Evolutionary conservation across 768 basidiomycete genomes (phyloP), one percentile per base, ranked within the genome.

Genomic region (Tremella fuciformis): DNA sequence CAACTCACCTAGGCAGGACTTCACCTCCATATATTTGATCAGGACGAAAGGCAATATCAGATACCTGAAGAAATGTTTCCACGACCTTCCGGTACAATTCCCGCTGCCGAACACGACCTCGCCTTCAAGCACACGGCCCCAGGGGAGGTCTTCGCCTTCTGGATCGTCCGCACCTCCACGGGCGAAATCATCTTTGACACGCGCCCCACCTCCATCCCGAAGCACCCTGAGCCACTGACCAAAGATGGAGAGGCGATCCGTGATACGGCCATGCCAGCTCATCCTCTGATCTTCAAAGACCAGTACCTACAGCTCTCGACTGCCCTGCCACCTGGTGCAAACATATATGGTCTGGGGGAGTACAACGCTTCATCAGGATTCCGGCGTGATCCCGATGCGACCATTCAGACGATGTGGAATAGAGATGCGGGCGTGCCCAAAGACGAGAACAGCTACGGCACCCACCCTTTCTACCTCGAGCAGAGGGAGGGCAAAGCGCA

Each of bases 261-360:
- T 18, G 57, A 79, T 3, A 85, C 84, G 0, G 81, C 82, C 1
- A 78, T 89, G 16, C 80, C 80, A 1, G 79, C 80, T 8, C 81
- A 85, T 64, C 80, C 86, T 0, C 78, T 90, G 73, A 84, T 91
- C 62, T 89, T 86, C 66, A 86, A 88, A 64, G 82, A 85, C 1
- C 88, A 88, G 74, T 89, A 86, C 70, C 80, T 89, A 13, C 85
- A 87, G 53, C 77, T 89, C 62, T 85, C 86, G 70, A 86, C 86
- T 16, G 72, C 69, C 46, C 74, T 89, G 0, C 85, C 86, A 0
- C 53, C 72, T 2, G 73, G 82, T 41, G 82, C 88, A 24, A 88
- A 88, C 73, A 82, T 89, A 55, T 88, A 88, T 69, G 88, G 88
- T 1, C 80, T 89, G 9, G 88, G 88, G 1, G 88, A 91, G 57